Base-by-base conservation (phyloP, 371 early-diverging fungal genomes). In the Thermomucor indicae-seudaticae region DNA sequence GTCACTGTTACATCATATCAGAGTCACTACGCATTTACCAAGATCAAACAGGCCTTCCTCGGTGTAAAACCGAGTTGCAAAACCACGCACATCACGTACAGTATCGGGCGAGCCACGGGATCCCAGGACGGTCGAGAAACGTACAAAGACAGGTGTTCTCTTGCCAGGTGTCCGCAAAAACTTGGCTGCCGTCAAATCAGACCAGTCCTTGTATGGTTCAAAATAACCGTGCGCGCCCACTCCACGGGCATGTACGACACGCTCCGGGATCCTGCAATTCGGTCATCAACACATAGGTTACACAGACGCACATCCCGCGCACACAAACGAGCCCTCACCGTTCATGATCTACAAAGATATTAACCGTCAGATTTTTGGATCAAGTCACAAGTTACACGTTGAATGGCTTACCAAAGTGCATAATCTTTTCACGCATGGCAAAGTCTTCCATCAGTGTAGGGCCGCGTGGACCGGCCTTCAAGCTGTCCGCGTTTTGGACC, bases 51-150 rank as follows among this genome's bases (percentile, higher is more conserved):
- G 64, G 22, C 81, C 81, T 63, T 82, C 79, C 12, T 78, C 78
- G 2, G 82, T 82, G 54, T 78, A 82, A 53, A 82, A 75, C 25
- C 75, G 70, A n/a, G 66, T 47, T 20, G 82, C 75, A 55, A 82
- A 82, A 3, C 82, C 82, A 30, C 76, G 75, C 14, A 70, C 68
- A 45, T 81, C 80, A 34, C 81, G 62, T 3, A 64, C 78, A 3
- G 78, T 74, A 52, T 80, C 80, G 16, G 73, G 55, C n/a, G 70
- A 64, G n/a, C 80, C 78, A 11, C 60, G 38, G 14, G 48, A 55
- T 7, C 80, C 78, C 16, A 63, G 40, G 0, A 79, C 79, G 41
- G 77, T 81, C 3, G 80, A 80, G 53, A 81, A 69, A 17, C 82
- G 70, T 11, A 64, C 64, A 64, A 81, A 81, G 0, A 71, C 51